Evolutionary conservation across 345 rosid species (phyloP).

Genomic region (Salix caprea): DNA sequence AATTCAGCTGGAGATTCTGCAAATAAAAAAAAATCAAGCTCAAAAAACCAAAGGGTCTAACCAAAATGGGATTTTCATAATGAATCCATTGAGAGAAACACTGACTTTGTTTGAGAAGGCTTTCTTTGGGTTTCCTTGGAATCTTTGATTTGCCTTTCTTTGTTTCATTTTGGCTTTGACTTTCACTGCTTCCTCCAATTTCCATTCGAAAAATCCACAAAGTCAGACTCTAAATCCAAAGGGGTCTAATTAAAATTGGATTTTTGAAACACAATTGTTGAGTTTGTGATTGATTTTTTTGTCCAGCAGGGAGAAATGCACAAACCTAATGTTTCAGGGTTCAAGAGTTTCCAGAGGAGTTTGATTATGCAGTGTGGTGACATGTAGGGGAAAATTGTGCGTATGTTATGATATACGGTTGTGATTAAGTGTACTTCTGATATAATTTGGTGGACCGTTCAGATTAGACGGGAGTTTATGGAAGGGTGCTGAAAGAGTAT

Average conservation of each 20-base stretch:
- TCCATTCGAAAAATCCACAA: slow-evolving; percentile 23
- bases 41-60: background rate
- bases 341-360: background rate
- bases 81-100: slow-evolving; percentile 1
- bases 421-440: background rate
- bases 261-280: background rate
- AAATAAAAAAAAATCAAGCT: slow-evolving; percentile 1
- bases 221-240: background rate
- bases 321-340: background rate
- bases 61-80: background rate
- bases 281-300: too few species aligned
- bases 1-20: slow-evolving; percentile 99
- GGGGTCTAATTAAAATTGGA: background rate
- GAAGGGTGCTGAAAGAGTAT: background rate
- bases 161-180: slow-evolving; percentile 35
- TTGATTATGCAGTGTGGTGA: background rate
- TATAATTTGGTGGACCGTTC: background rate
- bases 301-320: too few species aligned
- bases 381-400: too few species aligned
- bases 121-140: slow-evolving; percentile 54
- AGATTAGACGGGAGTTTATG: background rate
- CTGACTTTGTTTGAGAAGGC: slow-evolving; percentile 83
- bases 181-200: slow-evolving; percentile 35
- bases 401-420: background rate
- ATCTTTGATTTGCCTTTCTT: slow-evolving; percentile 65